These are phyloP conservation scores for Leccinum pachyderme DNA, from an alignment of 1,284 basidiomycete species.

Conservation along the genomic window DNA sequence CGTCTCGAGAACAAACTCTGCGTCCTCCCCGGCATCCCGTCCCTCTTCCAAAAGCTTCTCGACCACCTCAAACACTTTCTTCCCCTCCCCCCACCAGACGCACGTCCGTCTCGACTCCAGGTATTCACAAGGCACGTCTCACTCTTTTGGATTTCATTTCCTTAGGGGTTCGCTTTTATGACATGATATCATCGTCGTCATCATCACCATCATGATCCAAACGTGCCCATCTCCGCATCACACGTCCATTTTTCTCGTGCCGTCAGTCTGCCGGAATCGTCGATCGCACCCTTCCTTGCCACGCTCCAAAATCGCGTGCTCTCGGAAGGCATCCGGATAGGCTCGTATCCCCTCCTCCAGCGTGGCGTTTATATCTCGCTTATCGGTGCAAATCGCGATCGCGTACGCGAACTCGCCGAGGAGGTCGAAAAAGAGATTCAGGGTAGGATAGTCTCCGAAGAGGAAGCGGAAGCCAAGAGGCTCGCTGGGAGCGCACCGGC, in stretches of 20 bases:
- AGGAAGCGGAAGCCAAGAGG: constrained; percentile 46
- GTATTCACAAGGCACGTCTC: constrained; percentile 70
- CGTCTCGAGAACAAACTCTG: constrained; percentile 82
- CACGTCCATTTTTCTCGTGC: neutral
- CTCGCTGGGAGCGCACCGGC: neutral
- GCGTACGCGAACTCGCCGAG: constrained; percentile 54
- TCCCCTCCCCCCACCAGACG: constrained; percentile 67
- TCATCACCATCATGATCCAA: neutral
- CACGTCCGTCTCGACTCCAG: constrained; percentile 73
- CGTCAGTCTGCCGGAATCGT: constrained; percentile 71
- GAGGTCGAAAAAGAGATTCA: constrained; percentile 64
- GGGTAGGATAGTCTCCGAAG: constrained; percentile 60
- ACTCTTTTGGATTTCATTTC: neutral
- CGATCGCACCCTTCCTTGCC: constrained; percentile 87
- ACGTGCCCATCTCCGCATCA: neutral
- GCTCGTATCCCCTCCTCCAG: constrained; percentile 73
- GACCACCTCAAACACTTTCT: constrained; percentile 70
- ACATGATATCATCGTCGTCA: neutral
- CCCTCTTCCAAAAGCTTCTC: constrained; percentile 80
- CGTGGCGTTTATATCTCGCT: constrained; percentile 74
- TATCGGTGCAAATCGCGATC: constrained; percentile 68
- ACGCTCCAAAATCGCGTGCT: constrained; percentile 73
- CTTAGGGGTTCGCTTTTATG: neutral
- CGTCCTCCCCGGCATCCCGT: constrained; percentile 89
- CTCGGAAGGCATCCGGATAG: constrained; percentile 77